Evolutionary conservation across 2,329 filamentous ascomycete species (phyloP).

Genomic region (Neurospora sp.): DNA sequence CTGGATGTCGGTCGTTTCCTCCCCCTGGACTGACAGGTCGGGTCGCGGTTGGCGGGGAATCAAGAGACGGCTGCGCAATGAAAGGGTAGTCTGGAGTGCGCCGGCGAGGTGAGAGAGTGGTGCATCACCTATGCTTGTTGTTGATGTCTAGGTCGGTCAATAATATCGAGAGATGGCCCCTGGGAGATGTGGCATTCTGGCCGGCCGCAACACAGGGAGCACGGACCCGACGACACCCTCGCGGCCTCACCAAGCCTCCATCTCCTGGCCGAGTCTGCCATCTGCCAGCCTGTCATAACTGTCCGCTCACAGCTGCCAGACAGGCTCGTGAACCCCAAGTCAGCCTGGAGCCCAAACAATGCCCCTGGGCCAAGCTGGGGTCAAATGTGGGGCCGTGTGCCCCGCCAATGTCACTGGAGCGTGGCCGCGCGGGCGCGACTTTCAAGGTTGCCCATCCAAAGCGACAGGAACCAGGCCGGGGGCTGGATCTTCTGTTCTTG

Average conservation of each 20-base stretch:
- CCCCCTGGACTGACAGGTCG: neutral
- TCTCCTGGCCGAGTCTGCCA: neutral
- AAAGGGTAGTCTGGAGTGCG: constrained; percentile 9
- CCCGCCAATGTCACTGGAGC: constrained; percentile 11
- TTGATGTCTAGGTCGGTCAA: constrained; percentile 11
- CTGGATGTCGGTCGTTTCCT: neutral
- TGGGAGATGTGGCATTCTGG: constrained; percentile 21
- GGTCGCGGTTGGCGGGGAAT: neutral
- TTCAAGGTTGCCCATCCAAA: constrained; percentile 2
- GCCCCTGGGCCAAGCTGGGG: constrained; percentile 2
- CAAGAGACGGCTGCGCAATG: constrained; percentile 7
- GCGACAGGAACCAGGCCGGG: constrained; percentile 6
- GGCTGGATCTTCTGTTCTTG: constrained; percentile 9
- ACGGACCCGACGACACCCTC: neutral
- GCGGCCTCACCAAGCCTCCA: neutral
- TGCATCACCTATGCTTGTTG: constrained; percentile 15
- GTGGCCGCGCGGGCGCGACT: neutral
- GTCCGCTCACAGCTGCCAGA: neutral
- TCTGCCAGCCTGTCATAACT: constrained; percentile 9
- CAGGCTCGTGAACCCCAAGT: neutral
- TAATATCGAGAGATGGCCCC: constrained; percentile 14
- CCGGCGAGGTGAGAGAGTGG: constrained; percentile 11
- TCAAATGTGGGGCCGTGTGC: constrained; percentile 11
- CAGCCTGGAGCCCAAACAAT: neutral
- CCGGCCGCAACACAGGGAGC: constrained; percentile 4